Evolutionary conservation across 257 asterid species (phyloP).

Genomic region (Datura wrightii): DNA sequence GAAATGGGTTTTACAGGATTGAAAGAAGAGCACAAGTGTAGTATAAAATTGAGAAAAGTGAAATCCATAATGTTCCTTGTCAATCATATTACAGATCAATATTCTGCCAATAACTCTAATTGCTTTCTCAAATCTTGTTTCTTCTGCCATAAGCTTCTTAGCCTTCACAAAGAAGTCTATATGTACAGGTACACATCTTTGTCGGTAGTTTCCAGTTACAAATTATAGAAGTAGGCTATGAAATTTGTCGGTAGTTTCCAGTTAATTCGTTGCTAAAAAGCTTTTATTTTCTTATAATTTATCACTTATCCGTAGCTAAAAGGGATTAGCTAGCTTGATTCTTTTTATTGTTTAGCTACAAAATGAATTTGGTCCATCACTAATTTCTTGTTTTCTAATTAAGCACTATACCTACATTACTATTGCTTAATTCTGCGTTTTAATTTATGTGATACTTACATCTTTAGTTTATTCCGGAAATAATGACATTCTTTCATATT

Average conservation of each 20-base stretch:
- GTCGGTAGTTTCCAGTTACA: too few relatives aligned
- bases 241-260: too few relatives aligned
- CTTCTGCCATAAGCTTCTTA: slow-evolving; percentile 37
- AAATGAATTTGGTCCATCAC: too few relatives aligned
- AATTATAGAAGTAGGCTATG: too few relatives aligned
- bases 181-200: slow-evolving; percentile 42
- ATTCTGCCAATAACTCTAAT: not conserved
- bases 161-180: slow-evolving; percentile 46
- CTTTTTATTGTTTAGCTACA: too few relatives aligned
- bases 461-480: not conserved
- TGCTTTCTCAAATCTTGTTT: slow-evolving; percentile 44
- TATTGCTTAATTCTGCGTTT: not conserved
- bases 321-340: too few relatives aligned
- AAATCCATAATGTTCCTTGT: slow-evolving; percentile 1
- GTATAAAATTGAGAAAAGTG: not conserved
- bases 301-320: too few relatives aligned
- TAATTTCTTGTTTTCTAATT: too few relatives aligned
- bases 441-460: not conserved
- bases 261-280: too few relatives aligned
- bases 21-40: not conserved
- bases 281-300: too few relatives aligned
- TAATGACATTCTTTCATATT: too few relatives aligned
- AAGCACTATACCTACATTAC: not conserved
- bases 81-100: not conserved
- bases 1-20: too few relatives aligned